Evolutionary conservation across 2,329 filamentous ascomycete genomes (phyloP), one percentile per base, ranked within the genome.

Genomic region (Albifimbria verrucaria): DNA sequence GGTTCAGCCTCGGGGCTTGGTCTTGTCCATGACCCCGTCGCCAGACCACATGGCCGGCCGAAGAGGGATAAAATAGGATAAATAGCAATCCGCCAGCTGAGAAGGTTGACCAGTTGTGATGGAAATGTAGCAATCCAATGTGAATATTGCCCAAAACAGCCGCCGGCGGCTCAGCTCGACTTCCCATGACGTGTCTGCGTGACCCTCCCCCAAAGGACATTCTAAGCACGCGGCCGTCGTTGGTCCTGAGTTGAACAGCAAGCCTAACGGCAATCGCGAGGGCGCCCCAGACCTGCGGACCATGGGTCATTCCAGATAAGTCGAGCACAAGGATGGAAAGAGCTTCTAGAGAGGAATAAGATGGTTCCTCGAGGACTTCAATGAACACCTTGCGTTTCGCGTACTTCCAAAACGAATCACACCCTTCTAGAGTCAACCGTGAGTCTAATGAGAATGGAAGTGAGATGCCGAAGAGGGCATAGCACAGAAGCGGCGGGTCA

Each of bases 391-490:
- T 41, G 17, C 53, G 39, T 24, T 52, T 55, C 3, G 50, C 23
- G 42, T 55, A 55, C 22, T 55, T 55, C 53, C 53, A 55, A 32
- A 50, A 55, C 15, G 50, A 49, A 32, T 55, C 53, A 17, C 46
- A 42, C 4, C 39, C 18, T 9, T 10, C 11, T 18, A 23, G 39
- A 36, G 44, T 28, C 22, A 54, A 21, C 21, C 52, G 43, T 12
- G 51, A 49, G 36, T 51, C 45, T 18, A 52, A 49, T 2, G 45
- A 51, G 44, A 50, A 52, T 1, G 53, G 53, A n/a, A 55, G 43
- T 3, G 46, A 47, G 6, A 45, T 46, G 12, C 53, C 47, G 20
- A 55, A 55, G 7, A 55, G 21, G 7, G 53, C 53, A 17, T 28
- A 20, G 12, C 22, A 24, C 2, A 55, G 50, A 4, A 52, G 47